Percentiles rank a stretch among this genome's conserved stretches.
Evolutionary conservation across 345 rosid genomes (phyloP).

Genomic region (Salix suchowensis): DNA sequence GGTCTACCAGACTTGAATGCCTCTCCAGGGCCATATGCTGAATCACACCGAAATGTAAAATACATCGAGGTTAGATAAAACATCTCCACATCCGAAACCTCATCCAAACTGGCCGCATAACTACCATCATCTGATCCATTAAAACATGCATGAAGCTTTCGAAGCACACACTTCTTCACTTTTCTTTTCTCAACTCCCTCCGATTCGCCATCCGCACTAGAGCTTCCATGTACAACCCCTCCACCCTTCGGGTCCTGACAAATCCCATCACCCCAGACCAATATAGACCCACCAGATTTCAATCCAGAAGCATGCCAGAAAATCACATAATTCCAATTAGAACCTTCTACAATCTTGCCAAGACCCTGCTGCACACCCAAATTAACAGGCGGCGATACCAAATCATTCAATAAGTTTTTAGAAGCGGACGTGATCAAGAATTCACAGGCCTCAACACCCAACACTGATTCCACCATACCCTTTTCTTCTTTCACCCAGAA

Average conservation of each 20-base stretch:
- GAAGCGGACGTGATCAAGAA: conserved; percentile 57
- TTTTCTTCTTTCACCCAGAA: conserved; percentile 64
- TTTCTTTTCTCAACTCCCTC: conserved; percentile 46
- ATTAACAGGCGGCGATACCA: conserved; percentile 47
- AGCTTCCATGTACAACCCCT: conserved; percentile 30
- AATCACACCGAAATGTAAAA: conserved; percentile 56
- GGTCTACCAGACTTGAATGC: conserved; percentile 52
- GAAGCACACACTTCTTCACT: conserved; percentile 57
- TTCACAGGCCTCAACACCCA: conserved; percentile 73
- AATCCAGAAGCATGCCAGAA: conserved; percentile 59
- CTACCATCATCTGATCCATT: conserved; percentile 39
- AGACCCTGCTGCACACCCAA: conserved; percentile 57
- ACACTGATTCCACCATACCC: conserved; percentile 63
- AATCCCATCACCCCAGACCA: conserved; percentile 88
- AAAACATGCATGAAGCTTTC: conserved; percentile 58
- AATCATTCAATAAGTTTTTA: conserved; percentile 28
- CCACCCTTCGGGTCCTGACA: conserved; percentile 40
- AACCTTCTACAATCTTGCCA: conserved; percentile 56
- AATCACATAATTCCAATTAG: conserved; percentile 74
- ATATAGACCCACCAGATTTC: conserved; percentile 59
- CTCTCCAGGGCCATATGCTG: conserved; percentile 54
- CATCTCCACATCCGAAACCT: conserved; percentile 65
- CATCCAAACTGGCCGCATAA: conserved; percentile 35
- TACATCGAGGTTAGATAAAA: conserved; percentile 65
- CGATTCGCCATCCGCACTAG: conserved; percentile 23